Conservation (phyloP, 1,284 basidiomycete species). For the Irpex rosettiformis region DNA sequence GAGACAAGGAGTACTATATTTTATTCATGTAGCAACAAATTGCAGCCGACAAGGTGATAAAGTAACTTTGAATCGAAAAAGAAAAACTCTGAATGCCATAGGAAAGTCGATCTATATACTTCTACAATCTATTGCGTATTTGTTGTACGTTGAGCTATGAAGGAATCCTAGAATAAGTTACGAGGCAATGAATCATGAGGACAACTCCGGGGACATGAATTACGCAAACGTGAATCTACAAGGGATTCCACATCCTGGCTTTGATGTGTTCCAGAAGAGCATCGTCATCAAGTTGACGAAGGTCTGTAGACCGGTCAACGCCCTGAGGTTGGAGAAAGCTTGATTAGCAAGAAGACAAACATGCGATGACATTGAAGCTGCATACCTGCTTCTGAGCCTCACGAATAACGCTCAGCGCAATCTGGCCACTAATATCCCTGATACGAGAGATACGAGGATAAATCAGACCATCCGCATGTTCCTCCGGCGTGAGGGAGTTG, state of each 20-base stretch:
- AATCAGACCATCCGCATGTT: conserved; percentile 60
- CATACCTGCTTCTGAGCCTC: conserved; percentile 72
- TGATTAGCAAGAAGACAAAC: neutral
- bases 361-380: conserved; percentile 10
- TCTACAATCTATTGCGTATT: neutral
- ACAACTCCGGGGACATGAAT: neutral
- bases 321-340: conserved; percentile 38
- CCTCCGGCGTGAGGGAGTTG: conserved; percentile 71
- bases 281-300: conserved; percentile 55
- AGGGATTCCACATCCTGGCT: conserved; percentile 70
- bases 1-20: too few species aligned
- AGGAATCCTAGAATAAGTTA: neutral
- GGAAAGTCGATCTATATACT: neutral
- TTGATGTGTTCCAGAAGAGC: conserved; percentile 53
- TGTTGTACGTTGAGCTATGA: neutral
- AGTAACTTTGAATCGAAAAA: too few species aligned
- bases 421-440: conserved; percentile 76
- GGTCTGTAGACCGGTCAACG: conserved; percentile 53
- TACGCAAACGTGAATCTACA: neutral
- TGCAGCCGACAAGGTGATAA: too few species aligned
- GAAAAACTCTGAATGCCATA: neutral
- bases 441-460: conserved; percentile 81
- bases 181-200: neutral
- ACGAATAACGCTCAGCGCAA: conserved; percentile 73
- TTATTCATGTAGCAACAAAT: too few species aligned